A percentile compares a stretch with the other conserved stretches of the same genome.
These are phyloP conservation scores for Thalassiosira livingstoniorum DNA, from an alignment of 352 stramenopile genomes.

Conservation along the genomic window DNA sequence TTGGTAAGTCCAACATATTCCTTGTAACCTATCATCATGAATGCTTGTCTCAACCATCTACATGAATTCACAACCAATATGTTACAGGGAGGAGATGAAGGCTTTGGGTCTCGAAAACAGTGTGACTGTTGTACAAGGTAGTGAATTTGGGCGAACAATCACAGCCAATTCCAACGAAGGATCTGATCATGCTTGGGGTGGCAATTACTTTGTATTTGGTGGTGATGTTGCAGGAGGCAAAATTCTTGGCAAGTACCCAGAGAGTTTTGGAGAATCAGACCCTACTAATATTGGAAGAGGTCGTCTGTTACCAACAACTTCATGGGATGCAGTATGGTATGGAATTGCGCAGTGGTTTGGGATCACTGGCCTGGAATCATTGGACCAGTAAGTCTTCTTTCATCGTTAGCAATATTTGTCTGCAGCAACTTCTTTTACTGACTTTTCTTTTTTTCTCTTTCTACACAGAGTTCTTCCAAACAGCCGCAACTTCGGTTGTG, in stretches of 20 bases:
- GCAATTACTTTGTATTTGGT: conserved; percentile 69
- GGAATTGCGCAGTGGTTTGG: conserved; percentile 70
- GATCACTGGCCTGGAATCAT: conserved; percentile 50
- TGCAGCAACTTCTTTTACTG: background rate
- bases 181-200: conserved; percentile 73
- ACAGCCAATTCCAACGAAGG: conserved; percentile 71
- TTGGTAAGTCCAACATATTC: conserved; percentile 69
- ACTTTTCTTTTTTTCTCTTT: too few relatives aligned
- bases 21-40: too few relatives aligned
- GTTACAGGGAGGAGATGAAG: too few relatives aligned
- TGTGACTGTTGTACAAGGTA: conserved; percentile 64
- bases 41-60: too few relatives aligned
- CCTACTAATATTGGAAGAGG: conserved; percentile 62
- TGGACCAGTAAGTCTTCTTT: conserved; percentile 41
- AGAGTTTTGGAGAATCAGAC: conserved; percentile 41
- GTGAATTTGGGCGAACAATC: conserved; percentile 80
- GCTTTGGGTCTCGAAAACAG: conserved; percentile 55
- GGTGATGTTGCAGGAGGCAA: conserved; percentile 64
- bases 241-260: conserved; percentile 73
- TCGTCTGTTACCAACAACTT: conserved; percentile 65
- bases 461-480: conserved; percentile 36
- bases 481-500: conserved; percentile 34
- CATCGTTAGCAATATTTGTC: background rate
- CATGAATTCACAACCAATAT: too few relatives aligned
- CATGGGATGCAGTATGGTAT: conserved; percentile 74